phyloP scores from a whole-genome alignment of 768 basidiomycete genomes.

The Amanita exitialis region DNA sequence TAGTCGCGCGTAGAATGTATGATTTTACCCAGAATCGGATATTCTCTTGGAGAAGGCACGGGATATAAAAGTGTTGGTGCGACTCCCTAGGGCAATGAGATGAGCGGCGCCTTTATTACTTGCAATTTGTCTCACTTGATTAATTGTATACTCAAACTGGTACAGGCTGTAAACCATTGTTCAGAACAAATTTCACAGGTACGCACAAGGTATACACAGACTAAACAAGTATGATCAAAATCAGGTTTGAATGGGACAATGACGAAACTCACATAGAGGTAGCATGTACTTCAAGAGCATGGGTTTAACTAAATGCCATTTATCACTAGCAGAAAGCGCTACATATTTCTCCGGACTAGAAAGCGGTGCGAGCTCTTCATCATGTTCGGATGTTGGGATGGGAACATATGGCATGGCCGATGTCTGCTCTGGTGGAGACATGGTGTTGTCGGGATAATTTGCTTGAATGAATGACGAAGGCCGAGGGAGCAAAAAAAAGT shows the following conservation, averaged over 20 bases:
- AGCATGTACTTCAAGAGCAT: constrained; percentile 80
- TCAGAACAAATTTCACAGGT: neutral
- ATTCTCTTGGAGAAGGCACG: constrained; percentile 51
- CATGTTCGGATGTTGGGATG: constrained; percentile 29
- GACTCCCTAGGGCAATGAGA: constrained; percentile 49
- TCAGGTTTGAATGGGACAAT: neutral
- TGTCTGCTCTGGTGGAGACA: constrained; percentile 19
- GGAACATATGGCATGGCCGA: constrained; percentile 33
- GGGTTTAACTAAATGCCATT: constrained; percentile 74
- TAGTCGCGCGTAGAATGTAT: constrained; percentile 85
- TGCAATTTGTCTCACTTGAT: constrained; percentile 39
- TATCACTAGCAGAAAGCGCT: constrained; percentile 59
- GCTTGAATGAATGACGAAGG: constrained; percentile 37
- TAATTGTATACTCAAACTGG: constrained; percentile 88
- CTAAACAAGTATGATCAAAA: constrained; percentile 11
- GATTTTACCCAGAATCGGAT: constrained; percentile 61
- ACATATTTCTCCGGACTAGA: constrained; percentile 32
- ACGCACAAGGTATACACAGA: constrained; percentile 37
- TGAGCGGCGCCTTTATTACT: neutral
- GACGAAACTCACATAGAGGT: constrained; percentile 70
- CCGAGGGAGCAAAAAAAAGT: constrained; percentile 68
- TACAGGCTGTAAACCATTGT: constrained; percentile 2
- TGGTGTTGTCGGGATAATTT: constrained; percentile 26
- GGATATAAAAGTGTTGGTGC: constrained; percentile 86
- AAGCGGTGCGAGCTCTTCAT: constrained; percentile 27